Base-by-base conservation (phyloP, 768 basidiomycete species). In the Lentinula sp. region DNA sequence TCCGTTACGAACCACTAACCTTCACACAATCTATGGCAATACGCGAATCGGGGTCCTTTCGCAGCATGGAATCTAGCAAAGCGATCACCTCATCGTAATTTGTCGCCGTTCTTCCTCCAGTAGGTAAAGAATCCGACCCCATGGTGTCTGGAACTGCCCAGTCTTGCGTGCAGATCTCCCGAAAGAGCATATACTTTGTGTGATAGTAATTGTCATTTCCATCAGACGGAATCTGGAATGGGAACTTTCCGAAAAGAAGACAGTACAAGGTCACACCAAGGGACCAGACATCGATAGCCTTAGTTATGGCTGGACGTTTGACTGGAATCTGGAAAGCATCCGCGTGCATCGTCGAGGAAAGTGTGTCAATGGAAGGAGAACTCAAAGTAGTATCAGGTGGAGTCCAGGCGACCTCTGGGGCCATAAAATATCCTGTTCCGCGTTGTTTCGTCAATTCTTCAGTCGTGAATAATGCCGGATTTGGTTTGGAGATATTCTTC, bases 221-320 rank as follows among this genome's bases (percentile, higher is more conserved):
- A n/a, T 71, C 70, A 12, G 67, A 58, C 9, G 75, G 70, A 7
- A 71, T 71, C 42, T 67, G 73, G 65, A 81, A 81, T 18, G 79
- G 79, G 1, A 76, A 74, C 54, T 70, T 76, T 7, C 79, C 79
- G 63, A 81, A 81, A 16, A 81, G 69, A 43, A 79, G 67, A 62
- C 79, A 79, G 63, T 78, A 81, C 36, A 79, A 71, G n/a, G 78
- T 79, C 18, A 81, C 76, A 20, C 71, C 79, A 13, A 81, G 69
- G 20, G 78, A 75, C 79, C 79, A 81, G 15, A 79, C 66, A 61
- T 81, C 79, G 53, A 81, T 76, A 13, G 78, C 77, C 57, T 75
- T 72, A n/a, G 79, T 79, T 53, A 79, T 73, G 3, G 76, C 74
- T 18, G 77, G 79, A 55, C 76, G 69, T 65, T 49, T 59, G 20